Base-by-base conservation (phyloP, 805 yeast species). In the Wickerhamomyces silvicola region DNA sequence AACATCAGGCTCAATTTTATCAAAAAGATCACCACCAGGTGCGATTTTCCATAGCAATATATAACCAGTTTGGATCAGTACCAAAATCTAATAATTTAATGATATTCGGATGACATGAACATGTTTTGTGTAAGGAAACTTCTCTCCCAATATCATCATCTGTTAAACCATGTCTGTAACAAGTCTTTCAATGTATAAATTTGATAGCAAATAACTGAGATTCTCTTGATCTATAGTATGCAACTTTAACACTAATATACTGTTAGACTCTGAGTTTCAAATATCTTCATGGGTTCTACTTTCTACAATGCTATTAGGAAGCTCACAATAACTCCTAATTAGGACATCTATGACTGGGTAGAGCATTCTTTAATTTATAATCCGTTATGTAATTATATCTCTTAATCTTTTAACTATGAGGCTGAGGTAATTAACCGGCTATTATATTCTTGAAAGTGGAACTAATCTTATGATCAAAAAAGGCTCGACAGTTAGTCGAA, bases 1-100 rank as follows among this genome's bases (percentile, higher is more conserved):
- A 7, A 70, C 56, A 56, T 79, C 86, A 0, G 86, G 86, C 49
- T 80, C 86, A 38, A 81, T 81, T 53, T 81, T 81, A 46, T 81
- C 88, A 51, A 81, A 81, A 14, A 81, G 51, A 54, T 81, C 92
- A 11, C 92, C 92, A 37, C 84, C 83, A 17, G 68, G 66, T 1
- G 86, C 85, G 36, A 76, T 57, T n/a, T 45, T 81, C 88, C 66
- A 81, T 59, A 4, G 72, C 72, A 37, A 81, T 65, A 73, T 81
- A 81, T 22, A 73, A 57, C 72, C 80, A 81, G 28, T 66, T 67
- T 2, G 54, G 49, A 37, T 75, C 72, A 4, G 71, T 66, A 6
- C 76, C 78, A 39, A 72, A 70, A 43, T 70, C 75, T 15, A 66
- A 54, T 29, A 78, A 59, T 35, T 63, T 65, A 24, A 81, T 68